phyloP scores from a whole-genome alignment of 805 yeast species.

The Wickerhamia fluorescens region DNA sequence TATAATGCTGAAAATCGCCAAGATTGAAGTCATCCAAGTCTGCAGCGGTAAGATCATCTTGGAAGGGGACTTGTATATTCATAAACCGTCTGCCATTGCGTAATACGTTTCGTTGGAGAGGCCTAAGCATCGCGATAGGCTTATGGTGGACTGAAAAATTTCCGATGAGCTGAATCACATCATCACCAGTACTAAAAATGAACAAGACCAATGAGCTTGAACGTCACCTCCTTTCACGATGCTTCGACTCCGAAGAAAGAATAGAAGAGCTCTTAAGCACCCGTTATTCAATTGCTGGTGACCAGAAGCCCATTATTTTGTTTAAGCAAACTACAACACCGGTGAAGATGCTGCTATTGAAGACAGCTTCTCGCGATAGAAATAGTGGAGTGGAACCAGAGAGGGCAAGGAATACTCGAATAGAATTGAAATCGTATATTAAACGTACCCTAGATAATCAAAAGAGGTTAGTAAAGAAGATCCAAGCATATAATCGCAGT shows the following conservation, averaged over 20 bases:
- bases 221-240: conserved; percentile 37
- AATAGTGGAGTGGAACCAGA: neutral
- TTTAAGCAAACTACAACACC: conserved; percentile 5
- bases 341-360: conserved; percentile 2
- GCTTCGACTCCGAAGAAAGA: conserved; percentile 30
- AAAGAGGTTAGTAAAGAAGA: conserved; percentile 18
- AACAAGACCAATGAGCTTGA: conserved; percentile 39
- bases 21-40: conserved; percentile 31
- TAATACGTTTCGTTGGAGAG: neutral
- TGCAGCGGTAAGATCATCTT: conserved; percentile 28
- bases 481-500: conserved; percentile 23
- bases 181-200: conserved; percentile 3
- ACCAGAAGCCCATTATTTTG: conserved; percentile 39
- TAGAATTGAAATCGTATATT: conserved; percentile 37
- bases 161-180: too few relatives aligned
- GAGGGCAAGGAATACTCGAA: conserved; percentile 17
- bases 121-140: conserved; percentile 2
- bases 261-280: conserved; percentile 36
- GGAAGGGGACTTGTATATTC: conserved; percentile 27
- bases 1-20: conserved; percentile 32
- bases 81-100: conserved; percentile 5
- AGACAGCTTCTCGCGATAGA: too few relatives aligned
- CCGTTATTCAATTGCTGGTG: conserved; percentile 40
- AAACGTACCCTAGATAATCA: conserved; percentile 32
- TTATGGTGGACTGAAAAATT: too few relatives aligned